These are phyloP conservation scores for Suillus hirtellus DNA, from an alignment of 768 basidiomycete species.

Conservation along the genomic window DNA sequence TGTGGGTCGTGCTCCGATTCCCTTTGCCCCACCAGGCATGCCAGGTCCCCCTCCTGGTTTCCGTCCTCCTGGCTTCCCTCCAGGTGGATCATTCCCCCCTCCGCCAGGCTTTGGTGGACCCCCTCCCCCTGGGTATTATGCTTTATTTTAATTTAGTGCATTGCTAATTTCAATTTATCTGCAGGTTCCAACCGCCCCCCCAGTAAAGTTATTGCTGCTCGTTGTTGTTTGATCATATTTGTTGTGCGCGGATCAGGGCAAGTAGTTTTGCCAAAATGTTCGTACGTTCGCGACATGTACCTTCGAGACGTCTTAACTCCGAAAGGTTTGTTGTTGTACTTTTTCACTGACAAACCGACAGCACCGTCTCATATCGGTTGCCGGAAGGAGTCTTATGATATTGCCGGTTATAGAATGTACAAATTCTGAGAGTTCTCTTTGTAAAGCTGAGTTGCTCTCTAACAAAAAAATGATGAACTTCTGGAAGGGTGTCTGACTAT, in stretches of 20 bases:
- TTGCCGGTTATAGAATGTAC: background rate
- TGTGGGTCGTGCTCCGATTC: slow-evolving; percentile 68
- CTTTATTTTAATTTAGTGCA: background rate
- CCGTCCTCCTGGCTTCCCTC: slow-evolving; percentile 81
- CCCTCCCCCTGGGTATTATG: slow-evolving; percentile 77
- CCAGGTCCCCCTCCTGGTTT: slow-evolving; percentile 85
- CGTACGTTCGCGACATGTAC: slow-evolving; percentile 28
- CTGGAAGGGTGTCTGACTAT: background rate
- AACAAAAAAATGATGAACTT: background rate
- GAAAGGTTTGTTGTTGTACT: slow-evolving; percentile 31
- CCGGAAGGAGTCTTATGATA: slow-evolving; percentile 17
- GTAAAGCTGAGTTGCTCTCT: background rate
- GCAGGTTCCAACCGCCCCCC: slow-evolving; percentile 51
- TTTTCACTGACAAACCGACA: slow-evolving; percentile 27
- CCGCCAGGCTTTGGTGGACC: slow-evolving; percentile 81
- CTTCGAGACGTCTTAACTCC: slow-evolving; percentile 16
- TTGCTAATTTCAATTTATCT: slow-evolving; percentile 12
- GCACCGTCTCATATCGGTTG: slow-evolving; percentile 21
- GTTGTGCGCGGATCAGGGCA: slow-evolving; percentile 18
- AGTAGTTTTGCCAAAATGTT: slow-evolving; percentile 25
- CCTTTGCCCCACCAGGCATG: slow-evolving; percentile 71
- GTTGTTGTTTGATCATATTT: slow-evolving; percentile 16
- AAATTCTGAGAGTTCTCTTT: background rate
- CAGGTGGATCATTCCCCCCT: slow-evolving; percentile 77
- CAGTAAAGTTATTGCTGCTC: slow-evolving; percentile 30